Evolutionary conservation across 2,329 filamentous ascomycete species (phyloP), one percentile per base, ranked within the genome.

Genomic region (Erysiphe pulchra): DNA sequence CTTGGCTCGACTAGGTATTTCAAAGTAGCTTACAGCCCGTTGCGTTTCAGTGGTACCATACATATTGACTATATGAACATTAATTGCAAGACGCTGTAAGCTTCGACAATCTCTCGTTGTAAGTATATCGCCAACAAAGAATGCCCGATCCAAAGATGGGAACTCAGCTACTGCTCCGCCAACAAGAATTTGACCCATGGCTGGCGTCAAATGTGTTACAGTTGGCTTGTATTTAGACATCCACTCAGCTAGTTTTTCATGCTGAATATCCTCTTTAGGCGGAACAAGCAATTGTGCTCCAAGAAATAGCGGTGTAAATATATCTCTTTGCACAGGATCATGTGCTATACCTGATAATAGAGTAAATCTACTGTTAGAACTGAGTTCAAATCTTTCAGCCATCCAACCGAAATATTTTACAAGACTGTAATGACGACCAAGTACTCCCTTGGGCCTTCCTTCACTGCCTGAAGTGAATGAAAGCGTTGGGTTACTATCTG

Each of bases 121-220:
- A 42, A 95, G 62, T 32, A 94, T 67, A 56, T 95, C 87, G 31
- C 90, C 90, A 1, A 95, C 87, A 50, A 87, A 95, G 66, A 95
- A 87, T 16, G 77, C 84, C 47, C 75, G 68, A 47, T 78, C 69
- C n/a, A 95, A 66, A 12, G 70, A 67, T 1, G 83, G 79, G 55
- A 94, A 92, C 52, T 80, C 62, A 0, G 82, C 76, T 2, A 65
- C 77, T 20, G 84, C 80, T 52, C 81, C 83, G 39, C 85, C 86
- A n/a, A 87, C 77, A 1, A 95, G 65, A 49, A 95, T 90, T 54
- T 94, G 83, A 46, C 86, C 86, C 86, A 95, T 94, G 47, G 90
- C 90, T 10, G 90, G 90, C 1, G 90, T 98, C 36, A 95, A 64
- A 61, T 95, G 90, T 12, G 80, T 84, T 17, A 85, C 80, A 14